Evolutionary conservation across 768 basidiomycete species (phyloP).

Genomic region (Suillus hirtellus): DNA sequence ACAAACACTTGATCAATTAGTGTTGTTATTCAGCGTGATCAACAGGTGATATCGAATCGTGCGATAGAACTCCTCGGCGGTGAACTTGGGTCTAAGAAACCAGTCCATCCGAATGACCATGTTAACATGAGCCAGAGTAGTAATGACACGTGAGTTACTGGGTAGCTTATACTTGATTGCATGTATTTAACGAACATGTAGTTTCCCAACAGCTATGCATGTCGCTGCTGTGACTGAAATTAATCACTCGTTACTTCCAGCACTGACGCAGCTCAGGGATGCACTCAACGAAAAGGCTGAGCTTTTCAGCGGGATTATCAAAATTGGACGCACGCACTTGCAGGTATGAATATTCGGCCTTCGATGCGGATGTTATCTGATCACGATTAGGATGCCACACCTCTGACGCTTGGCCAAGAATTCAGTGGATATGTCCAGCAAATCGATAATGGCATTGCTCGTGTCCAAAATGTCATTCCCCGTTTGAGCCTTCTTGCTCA

Average conservation of each 20-base stretch:
- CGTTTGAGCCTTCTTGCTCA: conserved; percentile 90
- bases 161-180: neutral
- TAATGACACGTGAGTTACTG: conserved; percentile 84
- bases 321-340: conserved; percentile 97
- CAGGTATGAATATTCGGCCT: conserved; percentile 46
- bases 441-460: conserved; percentile 84
- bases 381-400: conserved; percentile 82
- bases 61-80: conserved; percentile 97
- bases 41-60: conserved; percentile 93
- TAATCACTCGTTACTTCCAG: conserved; percentile 75
- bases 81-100: conserved; percentile 91
- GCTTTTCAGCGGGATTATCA: conserved; percentile 89
- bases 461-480: conserved; percentile 79
- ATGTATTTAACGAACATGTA: conserved; percentile 30
- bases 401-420: conserved; percentile 96
- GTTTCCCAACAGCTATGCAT: conserved; percentile 99
- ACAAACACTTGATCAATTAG: neutral
- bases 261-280: conserved; percentile 78
- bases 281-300: conserved; percentile 82
- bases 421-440: conserved; percentile 99
- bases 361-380: conserved; percentile 9
- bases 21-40: neutral
- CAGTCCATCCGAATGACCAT: conserved; percentile 99
- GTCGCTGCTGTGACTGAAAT: conserved; percentile 94
- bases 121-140: conserved; percentile 99